Conservation (phyloP, 2,329 filamentous ascomycete species). For the Talaromyces marneffei region DNA sequence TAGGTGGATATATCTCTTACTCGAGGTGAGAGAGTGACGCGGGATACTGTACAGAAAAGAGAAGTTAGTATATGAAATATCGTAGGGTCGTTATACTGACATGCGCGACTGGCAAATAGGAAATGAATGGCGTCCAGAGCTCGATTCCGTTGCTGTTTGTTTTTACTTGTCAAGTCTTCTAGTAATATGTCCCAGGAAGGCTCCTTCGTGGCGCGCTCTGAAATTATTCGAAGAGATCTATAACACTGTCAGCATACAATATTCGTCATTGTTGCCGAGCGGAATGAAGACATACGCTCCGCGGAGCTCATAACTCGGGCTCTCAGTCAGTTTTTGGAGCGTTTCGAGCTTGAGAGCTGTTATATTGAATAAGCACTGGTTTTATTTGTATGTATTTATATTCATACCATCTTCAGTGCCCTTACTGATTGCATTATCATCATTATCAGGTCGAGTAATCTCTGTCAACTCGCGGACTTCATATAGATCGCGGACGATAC, state of each 20-base stretch:
- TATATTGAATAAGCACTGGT: not conserved
- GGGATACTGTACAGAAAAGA: constrained; percentile 25
- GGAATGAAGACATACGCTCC: constrained; percentile 54
- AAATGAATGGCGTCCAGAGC: constrained; percentile 42
- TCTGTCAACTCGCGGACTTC: constrained; percentile 45
- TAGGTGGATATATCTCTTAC: constrained; percentile 34
- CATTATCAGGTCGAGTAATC: constrained; percentile 59
- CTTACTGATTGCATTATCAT: constrained; percentile 68
- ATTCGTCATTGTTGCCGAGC: constrained; percentile 33
- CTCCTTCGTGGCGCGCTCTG: constrained; percentile 40
- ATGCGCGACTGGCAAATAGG: constrained; percentile 35
- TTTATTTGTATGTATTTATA: not conserved
- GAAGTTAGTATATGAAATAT: not conserved
- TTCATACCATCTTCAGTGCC: constrained; percentile 60
- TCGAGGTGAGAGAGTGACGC: constrained; percentile 30
- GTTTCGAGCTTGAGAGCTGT: constrained; percentile 58
- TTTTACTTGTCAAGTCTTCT: constrained; percentile 36
- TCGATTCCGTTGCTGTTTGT: constrained; percentile 32
- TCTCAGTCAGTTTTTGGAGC: constrained; percentile 60
- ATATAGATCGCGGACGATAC: constrained; percentile 50
- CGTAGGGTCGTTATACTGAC: constrained; percentile 19
- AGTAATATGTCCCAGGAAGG: constrained; percentile 37
- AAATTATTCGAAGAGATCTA: constrained; percentile 43
- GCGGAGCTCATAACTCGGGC: constrained; percentile 67
- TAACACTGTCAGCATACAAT: constrained; percentile 29